Evolutionary conservation across 805 yeast species (phyloP).

Genomic region (Myxozyma melibiosi): DNA sequence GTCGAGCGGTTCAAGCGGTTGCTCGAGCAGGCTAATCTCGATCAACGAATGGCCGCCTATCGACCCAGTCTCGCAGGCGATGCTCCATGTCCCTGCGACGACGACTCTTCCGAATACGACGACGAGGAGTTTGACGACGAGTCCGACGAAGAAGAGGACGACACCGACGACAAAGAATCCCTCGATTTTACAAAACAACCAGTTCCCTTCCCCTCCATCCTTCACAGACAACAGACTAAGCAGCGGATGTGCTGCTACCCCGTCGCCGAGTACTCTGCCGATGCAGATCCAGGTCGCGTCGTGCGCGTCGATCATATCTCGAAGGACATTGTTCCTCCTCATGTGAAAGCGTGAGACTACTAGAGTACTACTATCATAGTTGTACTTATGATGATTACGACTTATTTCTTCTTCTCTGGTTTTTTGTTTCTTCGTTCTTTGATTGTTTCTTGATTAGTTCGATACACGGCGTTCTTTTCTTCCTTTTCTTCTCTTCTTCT

Average conservation of each 20-base stretch:
- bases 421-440: too few relatives aligned
- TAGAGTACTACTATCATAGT: too few relatives aligned
- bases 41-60: not conserved
- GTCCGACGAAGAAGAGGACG: conserved; percentile 3
- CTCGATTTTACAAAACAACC: too few relatives aligned
- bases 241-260: conserved; percentile 8
- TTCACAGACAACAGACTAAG: too few relatives aligned
- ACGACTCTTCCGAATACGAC: conserved; percentile 2
- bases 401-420: too few relatives aligned
- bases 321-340: conserved; percentile 21
- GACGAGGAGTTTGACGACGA: not conserved
- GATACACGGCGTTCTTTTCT: too few relatives aligned
- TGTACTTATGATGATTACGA: too few relatives aligned
- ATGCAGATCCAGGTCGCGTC: conserved; percentile 14
- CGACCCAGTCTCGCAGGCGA: not conserved
- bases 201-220: too few relatives aligned
- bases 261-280: conserved; percentile 5
- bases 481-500: too few relatives aligned
- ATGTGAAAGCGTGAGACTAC: not conserved
- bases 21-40: conserved; percentile 11
- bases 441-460: too few relatives aligned
- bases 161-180: conserved; percentile 3
- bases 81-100: conserved; percentile 1
- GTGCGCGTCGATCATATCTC: conserved; percentile 13
- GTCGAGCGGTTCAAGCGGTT: conserved; percentile 16